These are phyloP conservation scores for Coriolopsis trogii DNA, from an alignment of 1,284 basidiomycete genomes.

Conservation along the genomic window DNA sequence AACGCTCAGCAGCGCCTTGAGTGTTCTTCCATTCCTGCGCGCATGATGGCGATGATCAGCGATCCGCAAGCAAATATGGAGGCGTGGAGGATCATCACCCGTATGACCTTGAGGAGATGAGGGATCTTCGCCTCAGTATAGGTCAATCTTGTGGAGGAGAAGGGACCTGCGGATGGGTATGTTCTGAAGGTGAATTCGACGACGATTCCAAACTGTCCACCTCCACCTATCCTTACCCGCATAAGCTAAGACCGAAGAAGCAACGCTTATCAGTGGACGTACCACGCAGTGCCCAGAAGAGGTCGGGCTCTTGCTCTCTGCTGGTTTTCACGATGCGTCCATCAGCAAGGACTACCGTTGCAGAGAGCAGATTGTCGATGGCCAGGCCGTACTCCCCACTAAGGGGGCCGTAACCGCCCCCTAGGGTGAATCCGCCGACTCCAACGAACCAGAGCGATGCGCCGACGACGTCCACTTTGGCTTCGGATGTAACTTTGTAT, in stretches of 20 bases:
- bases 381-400: constrained; percentile 40
- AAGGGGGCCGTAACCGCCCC: constrained; percentile 45
- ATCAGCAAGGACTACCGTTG: constrained; percentile 39
- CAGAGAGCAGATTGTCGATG: constrained; percentile 42
- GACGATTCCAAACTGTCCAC: constrained; percentile 51
- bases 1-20: constrained; percentile 15
- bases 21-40: constrained; percentile 22
- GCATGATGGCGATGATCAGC: too few relatives aligned
- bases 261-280: not conserved
- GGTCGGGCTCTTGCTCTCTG: constrained; percentile 25
- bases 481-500: constrained; percentile 34
- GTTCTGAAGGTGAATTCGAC: constrained; percentile 43
- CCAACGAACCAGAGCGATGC: constrained; percentile 28
- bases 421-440: constrained; percentile 37
- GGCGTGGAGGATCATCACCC: too few relatives aligned
- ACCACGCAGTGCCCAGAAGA: constrained; percentile 38
- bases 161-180: constrained; percentile 29
- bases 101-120: too few relatives aligned
- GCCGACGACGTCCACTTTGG: constrained; percentile 35
- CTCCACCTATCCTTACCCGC: constrained; percentile 36
- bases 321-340: constrained; percentile 38
- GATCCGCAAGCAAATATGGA: too few relatives aligned
- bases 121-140: too few relatives aligned
- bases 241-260: not conserved
- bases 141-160: constrained; percentile 15